Percentiles rank a stretch among this genome's conserved stretches.
Conservation (phyloP, 805 yeast genomes). For the Lachancea mirantina region DNA sequence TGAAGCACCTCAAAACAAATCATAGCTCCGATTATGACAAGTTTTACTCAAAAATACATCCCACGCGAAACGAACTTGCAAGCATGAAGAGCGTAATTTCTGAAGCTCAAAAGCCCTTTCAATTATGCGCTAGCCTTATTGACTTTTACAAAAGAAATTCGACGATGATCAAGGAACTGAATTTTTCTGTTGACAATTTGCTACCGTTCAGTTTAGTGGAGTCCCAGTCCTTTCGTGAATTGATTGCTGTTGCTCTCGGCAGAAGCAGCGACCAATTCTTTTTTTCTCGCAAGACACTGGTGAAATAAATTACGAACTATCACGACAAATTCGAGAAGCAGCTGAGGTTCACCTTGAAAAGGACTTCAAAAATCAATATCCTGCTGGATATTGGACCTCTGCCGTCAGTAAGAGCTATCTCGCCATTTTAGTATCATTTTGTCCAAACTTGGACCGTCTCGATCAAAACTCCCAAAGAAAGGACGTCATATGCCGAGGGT, state of each 20-base stretch:
- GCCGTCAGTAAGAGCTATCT: conserved; percentile 2
- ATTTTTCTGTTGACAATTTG: conserved; percentile 2
- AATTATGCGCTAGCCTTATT: conserved; percentile 2
- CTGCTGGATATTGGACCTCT: conserved; percentile 6
- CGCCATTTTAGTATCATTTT: conserved; percentile 8
- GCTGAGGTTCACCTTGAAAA: conserved; percentile 2
- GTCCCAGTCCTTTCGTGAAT: conserved; percentile 3
- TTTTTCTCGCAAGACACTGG: conserved; percentile 3
- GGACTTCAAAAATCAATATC: conserved; percentile 6
- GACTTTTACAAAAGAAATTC: conserved; percentile 1
- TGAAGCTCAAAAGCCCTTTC: conserved; percentile 2
- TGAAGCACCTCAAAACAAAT: conserved; percentile 6
- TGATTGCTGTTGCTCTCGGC: not conserved
- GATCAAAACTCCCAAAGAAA: conserved; percentile 2
- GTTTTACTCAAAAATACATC: conserved; percentile 3
- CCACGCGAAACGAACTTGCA: conserved; percentile 1
- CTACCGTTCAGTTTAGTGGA: conserved; percentile 5
- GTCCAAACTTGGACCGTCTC: conserved; percentile 9
- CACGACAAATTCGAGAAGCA: conserved; percentile 4
- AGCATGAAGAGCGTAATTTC: not conserved
- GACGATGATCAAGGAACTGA: conserved; percentile 2
- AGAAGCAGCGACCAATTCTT: not conserved
- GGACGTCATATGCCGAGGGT: conserved; percentile 8
- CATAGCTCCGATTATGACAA: conserved; percentile 3
- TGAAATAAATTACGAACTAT: conserved; percentile 1